Evolutionary conservation across 352 stramenopile genomes (phyloP).

Genomic region (Globisporangium lucens): DNA sequence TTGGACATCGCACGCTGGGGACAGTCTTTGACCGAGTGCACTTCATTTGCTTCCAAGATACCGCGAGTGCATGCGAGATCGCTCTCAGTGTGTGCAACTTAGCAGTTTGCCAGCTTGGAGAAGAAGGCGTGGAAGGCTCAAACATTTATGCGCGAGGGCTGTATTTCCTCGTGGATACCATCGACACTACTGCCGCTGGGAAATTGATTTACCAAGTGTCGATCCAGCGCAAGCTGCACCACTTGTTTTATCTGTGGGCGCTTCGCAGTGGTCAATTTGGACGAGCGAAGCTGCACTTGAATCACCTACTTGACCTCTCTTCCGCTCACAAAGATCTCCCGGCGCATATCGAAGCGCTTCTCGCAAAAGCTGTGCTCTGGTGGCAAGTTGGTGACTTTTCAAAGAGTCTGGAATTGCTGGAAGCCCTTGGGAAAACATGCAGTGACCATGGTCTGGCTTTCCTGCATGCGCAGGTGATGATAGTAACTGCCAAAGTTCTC

Average conservation of each 20-base stretch:
- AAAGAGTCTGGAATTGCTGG: conserved; percentile 36
- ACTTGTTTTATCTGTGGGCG: conserved; percentile 53
- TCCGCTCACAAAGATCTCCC: conserved; percentile 42
- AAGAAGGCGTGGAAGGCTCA: conserved; percentile 5
- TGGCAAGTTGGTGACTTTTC: conserved; percentile 32
- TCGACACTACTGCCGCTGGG: conserved; percentile 6
- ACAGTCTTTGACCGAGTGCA: conserved; percentile 50
- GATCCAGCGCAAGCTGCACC: conserved; percentile 48
- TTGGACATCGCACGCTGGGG: conserved; percentile 44
- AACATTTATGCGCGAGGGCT: conserved; percentile 34
- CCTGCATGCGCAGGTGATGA: conserved; percentile 47
- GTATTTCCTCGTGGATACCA: conserved; percentile 30
- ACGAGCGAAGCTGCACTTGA: conserved; percentile 41
- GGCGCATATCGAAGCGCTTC: conserved; percentile 39
- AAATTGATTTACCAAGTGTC: conserved; percentile 34
- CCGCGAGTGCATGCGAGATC: conserved; percentile 44
- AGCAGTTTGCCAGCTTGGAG: conserved; percentile 22
- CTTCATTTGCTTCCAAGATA: conserved; percentile 51
- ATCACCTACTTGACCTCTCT: conserved; percentile 42
- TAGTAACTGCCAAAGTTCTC: conserved; percentile 39
- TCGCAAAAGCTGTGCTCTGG: conserved; percentile 32
- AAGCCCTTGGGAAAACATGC: conserved; percentile 41
- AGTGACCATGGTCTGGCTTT: conserved; percentile 37
- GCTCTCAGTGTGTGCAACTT: conserved; percentile 49
- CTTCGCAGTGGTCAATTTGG: conserved; percentile 40